Base-by-base conservation (phyloP, 768 basidiomycete species). In the Clavaria fumosa region DNA sequence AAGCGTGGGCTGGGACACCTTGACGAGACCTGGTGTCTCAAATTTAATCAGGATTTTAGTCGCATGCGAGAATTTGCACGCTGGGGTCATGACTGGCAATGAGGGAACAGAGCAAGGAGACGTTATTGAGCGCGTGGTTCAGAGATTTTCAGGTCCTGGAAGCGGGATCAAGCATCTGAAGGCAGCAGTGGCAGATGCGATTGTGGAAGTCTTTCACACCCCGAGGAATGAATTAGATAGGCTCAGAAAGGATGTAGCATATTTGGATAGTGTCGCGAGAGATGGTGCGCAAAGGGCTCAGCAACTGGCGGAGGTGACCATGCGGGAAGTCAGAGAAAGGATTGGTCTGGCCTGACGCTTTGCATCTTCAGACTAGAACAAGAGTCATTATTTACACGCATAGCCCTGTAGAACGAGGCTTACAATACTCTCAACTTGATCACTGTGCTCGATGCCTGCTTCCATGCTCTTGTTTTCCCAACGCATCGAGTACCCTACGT, bases 11-110 rank as follows among this genome's bases (percentile, higher is more conserved):
- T 96, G 77, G 46, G 86, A 95, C 51, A 86, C 90, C 1, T 56
- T 58, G 1, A 51, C 55, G n/a, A 75, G 89, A 5, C 86, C 89
- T 0, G 93, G 90, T 3, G 70, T 81, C 1, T 72, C 82, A 1
- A 95, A 91, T 48, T 61, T 95, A 0, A 60, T 95, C 4, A 63
- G 66, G 0, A 90, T 95, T 32, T 67, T 90, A 9, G 75, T 77
- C 2, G 80, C 84, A 1, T 90, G 82, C 48, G 67, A 66, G 1
- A 59, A 62, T 30, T 63, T 65, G 33, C 54, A 67, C 1, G 60
- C 65, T 2, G 44, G 49, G 0, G n/a, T n/a, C n/a, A n/a, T n/a
- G n/a, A n/a, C n/a, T n/a, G n/a, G n/a, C n/a, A n/a, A n/a, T n/a
- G n/a, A n/a, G n/a, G n/a, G n/a, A n/a, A n/a, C n/a, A n/a, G n/a